phyloP scores from a whole-genome alignment of 306 rosid species.

The Sechiopsis laciniata region DNA sequence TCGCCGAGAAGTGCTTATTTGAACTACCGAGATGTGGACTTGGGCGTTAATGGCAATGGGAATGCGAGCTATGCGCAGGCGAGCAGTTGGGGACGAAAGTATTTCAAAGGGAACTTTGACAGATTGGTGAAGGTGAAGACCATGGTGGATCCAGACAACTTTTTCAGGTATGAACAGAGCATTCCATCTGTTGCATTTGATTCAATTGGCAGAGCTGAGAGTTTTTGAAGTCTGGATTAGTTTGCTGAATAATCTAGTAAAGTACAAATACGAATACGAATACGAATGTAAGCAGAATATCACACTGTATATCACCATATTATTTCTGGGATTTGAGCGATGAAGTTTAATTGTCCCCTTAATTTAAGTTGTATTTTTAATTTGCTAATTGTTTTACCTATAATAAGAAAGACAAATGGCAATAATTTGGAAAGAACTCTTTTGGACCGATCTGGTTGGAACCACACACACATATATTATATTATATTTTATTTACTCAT shows the following conservation, averaged over 20 bases:
- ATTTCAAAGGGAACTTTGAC: slow-evolving; percentile 56
- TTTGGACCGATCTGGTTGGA: too few species aligned
- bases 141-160: slow-evolving; percentile 52
- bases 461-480: too few species aligned
- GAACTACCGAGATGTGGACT: slow-evolving; percentile 67
- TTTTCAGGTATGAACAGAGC: slow-evolving; percentile 64
- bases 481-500: too few species aligned
- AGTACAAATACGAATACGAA: not conserved
- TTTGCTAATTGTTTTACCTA: not conserved
- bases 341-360: not conserved
- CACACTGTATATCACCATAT: not conserved
- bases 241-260: not conserved
- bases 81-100: slow-evolving; percentile 60
- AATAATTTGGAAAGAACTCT: too few species aligned
- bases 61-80: slow-evolving; percentile 43
- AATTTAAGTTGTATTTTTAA: not conserved
- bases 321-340: not conserved
- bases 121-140: slow-evolving; percentile 53
- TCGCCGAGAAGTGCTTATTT: slow-evolving; percentile 64
- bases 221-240: not conserved
- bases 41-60: slow-evolving; percentile 52
- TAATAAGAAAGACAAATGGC: not conserved
- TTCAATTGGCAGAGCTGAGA: slow-evolving; percentile 28
- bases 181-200: slow-evolving; percentile 41
- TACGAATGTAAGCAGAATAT: not conserved